These are phyloP conservation scores for Maudiozyma pseudohumilis DNA, from an alignment of 805 yeast species.

Conservation along the genomic window DNA sequence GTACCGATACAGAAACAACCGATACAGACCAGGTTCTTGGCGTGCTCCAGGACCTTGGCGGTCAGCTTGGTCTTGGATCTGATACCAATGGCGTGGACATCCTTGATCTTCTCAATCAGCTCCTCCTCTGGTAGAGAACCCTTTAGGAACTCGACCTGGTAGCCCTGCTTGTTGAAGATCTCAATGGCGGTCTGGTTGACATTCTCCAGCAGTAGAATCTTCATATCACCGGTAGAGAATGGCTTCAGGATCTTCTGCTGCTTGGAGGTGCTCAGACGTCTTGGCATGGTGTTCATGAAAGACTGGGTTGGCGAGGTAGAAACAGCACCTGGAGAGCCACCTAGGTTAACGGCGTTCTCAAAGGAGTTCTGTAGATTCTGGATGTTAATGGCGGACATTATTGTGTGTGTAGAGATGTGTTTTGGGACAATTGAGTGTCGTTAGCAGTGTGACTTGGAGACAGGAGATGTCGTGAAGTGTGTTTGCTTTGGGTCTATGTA, in stretches of 20 bases:
- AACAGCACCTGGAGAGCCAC: slow-evolving; percentile 59
- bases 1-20: slow-evolving; percentile 99
- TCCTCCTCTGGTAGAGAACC: slow-evolving; percentile 85
- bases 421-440: too few species aligned
- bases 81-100: slow-evolving; percentile 94
- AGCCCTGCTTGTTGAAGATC: slow-evolving; percentile 81
- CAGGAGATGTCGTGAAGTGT: too few species aligned
- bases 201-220: slow-evolving; percentile 82
- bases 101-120: slow-evolving; percentile 84
- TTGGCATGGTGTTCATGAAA: slow-evolving; percentile 44
- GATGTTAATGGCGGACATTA: slow-evolving; percentile 65
- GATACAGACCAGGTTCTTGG: slow-evolving; percentile 78
- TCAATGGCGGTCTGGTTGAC: slow-evolving; percentile 88
- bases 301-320: slow-evolving; percentile 77
- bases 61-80: slow-evolving; percentile 93
- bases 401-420: too few species aligned
- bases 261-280: slow-evolving; percentile 33
- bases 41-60: slow-evolving; percentile 67
- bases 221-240: slow-evolving; percentile 89
- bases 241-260: slow-evolving; percentile 79
- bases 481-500: too few species aligned
- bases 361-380: slow-evolving; percentile 43
- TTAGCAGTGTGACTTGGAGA: too few species aligned
- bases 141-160: slow-evolving; percentile 92
- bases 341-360: slow-evolving; percentile 41